Evolutionary conservation across 768 basidiomycete genomes (phyloP).

Genomic region (Lentinula raphanica): DNA sequence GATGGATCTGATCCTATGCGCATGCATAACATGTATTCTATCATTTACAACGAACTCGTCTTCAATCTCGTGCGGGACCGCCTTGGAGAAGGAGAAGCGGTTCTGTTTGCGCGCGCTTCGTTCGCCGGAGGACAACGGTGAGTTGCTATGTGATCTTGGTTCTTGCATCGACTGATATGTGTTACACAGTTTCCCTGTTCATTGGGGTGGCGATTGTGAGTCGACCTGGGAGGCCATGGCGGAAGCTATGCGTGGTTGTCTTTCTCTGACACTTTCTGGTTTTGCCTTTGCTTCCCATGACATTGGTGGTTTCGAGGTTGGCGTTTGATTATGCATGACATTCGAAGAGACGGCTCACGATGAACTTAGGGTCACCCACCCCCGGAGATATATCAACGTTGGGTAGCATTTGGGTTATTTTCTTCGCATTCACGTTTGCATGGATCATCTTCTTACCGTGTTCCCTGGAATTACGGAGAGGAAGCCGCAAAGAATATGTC

Average conservation of each 20-base stretch:
- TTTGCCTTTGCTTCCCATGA: slow-evolving; percentile 73
- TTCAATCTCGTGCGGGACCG: slow-evolving; percentile 54
- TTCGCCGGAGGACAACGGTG: slow-evolving; percentile 67
- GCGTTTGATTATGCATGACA: slow-evolving; percentile 3
- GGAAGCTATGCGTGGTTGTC: slow-evolving; percentile 59
- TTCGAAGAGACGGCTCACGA: background rate
- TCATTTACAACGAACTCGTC: slow-evolving; percentile 66
- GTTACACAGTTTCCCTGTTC: slow-evolving; percentile 33
- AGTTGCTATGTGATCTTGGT: background rate
- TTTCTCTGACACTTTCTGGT: slow-evolving; percentile 64
- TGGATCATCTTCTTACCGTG: slow-evolving; percentile 68
- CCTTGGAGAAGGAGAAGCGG: slow-evolving; percentile 60
- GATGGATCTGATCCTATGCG: slow-evolving; percentile 65
- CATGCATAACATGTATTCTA: slow-evolving; percentile 70
- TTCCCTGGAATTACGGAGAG: slow-evolving; percentile 74
- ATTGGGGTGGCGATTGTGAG: slow-evolving; percentile 76
- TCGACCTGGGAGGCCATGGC: slow-evolving; percentile 78
- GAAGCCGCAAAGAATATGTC: slow-evolving; percentile 63
- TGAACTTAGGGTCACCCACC: slow-evolving; percentile 51
- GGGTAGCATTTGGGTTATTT: slow-evolving; percentile 74
- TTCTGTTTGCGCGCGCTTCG: slow-evolving; percentile 64
- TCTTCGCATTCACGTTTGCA: slow-evolving; percentile 73
- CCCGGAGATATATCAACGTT: slow-evolving; percentile 67
- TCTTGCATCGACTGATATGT: background rate
- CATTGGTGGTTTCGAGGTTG: slow-evolving; percentile 71